Base-by-base conservation (phyloP, 306 rosid genomes). In the Casuarina equisetifolia region DNA sequence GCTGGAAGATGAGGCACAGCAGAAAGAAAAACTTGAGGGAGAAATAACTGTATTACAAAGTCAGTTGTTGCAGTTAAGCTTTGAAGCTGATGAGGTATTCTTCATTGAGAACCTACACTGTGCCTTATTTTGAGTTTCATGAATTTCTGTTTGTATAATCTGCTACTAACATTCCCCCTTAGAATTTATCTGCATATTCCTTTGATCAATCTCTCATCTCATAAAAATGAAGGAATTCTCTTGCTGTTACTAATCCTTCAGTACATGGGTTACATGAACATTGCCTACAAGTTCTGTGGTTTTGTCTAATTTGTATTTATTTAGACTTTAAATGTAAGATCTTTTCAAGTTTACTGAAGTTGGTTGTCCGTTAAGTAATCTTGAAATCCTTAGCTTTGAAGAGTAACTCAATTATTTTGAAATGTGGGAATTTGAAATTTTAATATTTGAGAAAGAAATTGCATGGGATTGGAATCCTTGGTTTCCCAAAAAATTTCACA, bases 11-110 rank as follows among this genome's bases (percentile, higher is more conserved):
- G 96, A 89, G 84, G 81, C 88, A 72, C 79, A 44, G 55, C 89
- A 83, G 73, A 92, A 86, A 87, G 92, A 86, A 83, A 96, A 91
- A 83, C 89, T 92, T 74, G 97, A 92, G 86, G 91, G 89, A 80
- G 97, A 96, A 86, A 91, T 96, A 80, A 91, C 93, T 73, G 66
- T 86, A 77, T 87, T 96, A 40, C 99, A 93, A 74, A 90, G 92
- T 84, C 97, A 91, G 75, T 85, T 92, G 85, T 85, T 96, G 90
- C 97, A 91, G 74, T 77, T 91, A 72, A 91, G 93, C 85, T 89
- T 89, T 76, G 93, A 96, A 79, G 92, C 97, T 40, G 89, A 91
- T 67, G 96, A 93, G 94, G 99, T 90, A 81, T 72, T 83, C 40
- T 78, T 3, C 50, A 52, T 46, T 72, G 42, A 57, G 59, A 75